phyloP scores from a whole-genome alignment of 2,329 filamentous ascomycete genomes.

The Xylaria sp. region DNA sequence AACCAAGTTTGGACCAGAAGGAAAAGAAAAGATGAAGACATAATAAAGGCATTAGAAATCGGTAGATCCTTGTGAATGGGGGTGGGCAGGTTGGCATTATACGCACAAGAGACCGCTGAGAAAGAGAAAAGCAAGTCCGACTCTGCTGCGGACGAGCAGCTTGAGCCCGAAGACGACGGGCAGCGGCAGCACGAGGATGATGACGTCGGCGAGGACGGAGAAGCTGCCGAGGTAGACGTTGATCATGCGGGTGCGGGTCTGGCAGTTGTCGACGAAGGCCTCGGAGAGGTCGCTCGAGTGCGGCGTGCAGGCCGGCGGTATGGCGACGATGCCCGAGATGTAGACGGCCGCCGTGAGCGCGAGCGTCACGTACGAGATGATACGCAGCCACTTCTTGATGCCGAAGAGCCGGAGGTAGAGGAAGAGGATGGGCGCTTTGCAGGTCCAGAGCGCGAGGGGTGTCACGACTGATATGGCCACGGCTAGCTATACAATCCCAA shows the following conservation, averaged over 20 bases:
- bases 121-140: conserved; percentile 36
- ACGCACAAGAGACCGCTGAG: conserved; percentile 36
- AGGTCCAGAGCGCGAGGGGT: conserved; percentile 34
- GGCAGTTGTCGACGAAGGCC: conserved; percentile 27
- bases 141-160: conserved; percentile 27
- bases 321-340: conserved; percentile 23
- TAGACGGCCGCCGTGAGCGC: conserved; percentile 26
- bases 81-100: too few species aligned
- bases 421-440: conserved; percentile 39
- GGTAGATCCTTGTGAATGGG: too few species aligned
- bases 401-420: conserved; percentile 37
- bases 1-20: too few species aligned
- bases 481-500: conserved; percentile 23
- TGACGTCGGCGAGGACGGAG: conserved; percentile 32
- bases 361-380: conserved; percentile 27
- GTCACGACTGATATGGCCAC: conserved; percentile 28
- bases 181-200: conserved; percentile 36
- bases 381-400: conserved; percentile 35
- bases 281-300: conserved; percentile 24
- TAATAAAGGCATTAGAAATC: too few species aligned
- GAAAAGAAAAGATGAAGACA: not conserved
- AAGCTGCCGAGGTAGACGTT: conserved; percentile 33
- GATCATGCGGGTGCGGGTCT: conserved; percentile 24
- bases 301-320: conserved; percentile 33
- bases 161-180: conserved; percentile 36